Conservation (phyloP, 2,329 filamentous ascomycete species). For the Cladophialophora bantiana region DNA sequence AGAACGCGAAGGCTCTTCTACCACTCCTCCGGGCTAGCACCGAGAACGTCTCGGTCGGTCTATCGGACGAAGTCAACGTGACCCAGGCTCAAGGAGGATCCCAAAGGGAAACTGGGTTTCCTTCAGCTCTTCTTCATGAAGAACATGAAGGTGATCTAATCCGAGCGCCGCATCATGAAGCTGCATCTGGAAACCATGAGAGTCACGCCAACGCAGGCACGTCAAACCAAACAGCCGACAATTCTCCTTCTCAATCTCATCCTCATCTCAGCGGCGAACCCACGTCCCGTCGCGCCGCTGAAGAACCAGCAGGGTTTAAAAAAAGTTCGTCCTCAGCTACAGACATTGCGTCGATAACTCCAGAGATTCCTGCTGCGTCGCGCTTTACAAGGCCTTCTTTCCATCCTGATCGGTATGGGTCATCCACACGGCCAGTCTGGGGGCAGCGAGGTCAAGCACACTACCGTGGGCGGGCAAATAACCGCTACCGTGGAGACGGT, state of each 20-base stretch:
- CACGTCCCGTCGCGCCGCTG: neutral
- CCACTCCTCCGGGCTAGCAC: neutral
- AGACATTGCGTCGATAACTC: neutral
- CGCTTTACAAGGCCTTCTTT: constrained; percentile 11
- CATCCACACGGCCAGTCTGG: constrained; percentile 3
- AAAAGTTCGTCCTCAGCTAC: neutral
- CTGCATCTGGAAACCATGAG: neutral
- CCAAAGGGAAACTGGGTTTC: neutral
- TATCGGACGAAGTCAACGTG: neutral
- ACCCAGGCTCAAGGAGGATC: neutral
- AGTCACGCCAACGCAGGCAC: neutral
- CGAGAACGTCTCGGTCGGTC: neutral
- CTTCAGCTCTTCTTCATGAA: neutral
- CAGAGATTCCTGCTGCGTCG: neutral
- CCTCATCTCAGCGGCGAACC: neutral
- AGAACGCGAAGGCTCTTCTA: neutral
- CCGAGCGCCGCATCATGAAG: neutral
- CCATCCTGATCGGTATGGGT: constrained; percentile 19
- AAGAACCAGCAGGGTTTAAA: neutral
- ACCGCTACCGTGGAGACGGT: neutral
- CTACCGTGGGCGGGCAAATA: neutral
- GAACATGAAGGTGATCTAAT: neutral
- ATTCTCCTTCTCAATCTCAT: neutral
- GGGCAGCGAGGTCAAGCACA: constrained; percentile 4
- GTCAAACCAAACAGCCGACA: neutral